Evolutionary conservation across 2,329 filamentous ascomycete species (phyloP).

Genomic region (Cordyceps cateniannulata): DNA sequence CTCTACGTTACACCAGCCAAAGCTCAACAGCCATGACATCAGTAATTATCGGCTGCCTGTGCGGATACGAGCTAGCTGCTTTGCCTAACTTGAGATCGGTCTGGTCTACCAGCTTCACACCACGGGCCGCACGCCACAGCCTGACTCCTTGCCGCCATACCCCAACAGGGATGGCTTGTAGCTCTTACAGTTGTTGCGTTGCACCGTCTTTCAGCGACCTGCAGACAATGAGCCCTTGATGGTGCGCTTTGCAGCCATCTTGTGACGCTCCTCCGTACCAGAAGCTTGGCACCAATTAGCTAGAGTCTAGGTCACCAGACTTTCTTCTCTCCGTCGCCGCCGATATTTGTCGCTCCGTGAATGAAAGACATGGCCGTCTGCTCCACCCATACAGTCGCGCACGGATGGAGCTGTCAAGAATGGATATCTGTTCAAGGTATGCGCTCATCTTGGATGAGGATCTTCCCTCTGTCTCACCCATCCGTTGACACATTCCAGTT

Average conservation of each 20-base stretch:
- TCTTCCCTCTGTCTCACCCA: constrained; percentile 2
- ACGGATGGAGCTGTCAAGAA: background rate
- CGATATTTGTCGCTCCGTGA: background rate
- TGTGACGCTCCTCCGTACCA: background rate
- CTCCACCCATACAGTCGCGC: background rate
- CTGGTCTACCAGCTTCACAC: too few species aligned
- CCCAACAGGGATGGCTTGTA: too few species aligned
- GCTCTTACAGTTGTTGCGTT: too few species aligned
- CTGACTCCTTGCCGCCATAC: too few species aligned
- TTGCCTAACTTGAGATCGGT: too few species aligned
- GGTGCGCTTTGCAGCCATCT: background rate
- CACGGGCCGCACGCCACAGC: too few species aligned
- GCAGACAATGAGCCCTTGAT: constrained; percentile 3
- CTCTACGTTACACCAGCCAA: too few species aligned
- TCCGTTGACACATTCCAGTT: background rate
- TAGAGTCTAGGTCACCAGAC: background rate
- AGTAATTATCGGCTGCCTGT: too few species aligned
- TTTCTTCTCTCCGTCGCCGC: background rate
- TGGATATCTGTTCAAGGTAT: background rate
- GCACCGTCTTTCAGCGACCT: background rate
- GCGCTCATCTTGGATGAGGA: background rate
- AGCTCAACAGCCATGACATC: too few species aligned
- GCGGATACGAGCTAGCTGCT: too few species aligned
- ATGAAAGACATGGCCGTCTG: background rate
- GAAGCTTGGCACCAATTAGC: background rate